Evolutionary conservation across 441 rosid species (phyloP).

Genomic region (Biscutella auriculata): DNA sequence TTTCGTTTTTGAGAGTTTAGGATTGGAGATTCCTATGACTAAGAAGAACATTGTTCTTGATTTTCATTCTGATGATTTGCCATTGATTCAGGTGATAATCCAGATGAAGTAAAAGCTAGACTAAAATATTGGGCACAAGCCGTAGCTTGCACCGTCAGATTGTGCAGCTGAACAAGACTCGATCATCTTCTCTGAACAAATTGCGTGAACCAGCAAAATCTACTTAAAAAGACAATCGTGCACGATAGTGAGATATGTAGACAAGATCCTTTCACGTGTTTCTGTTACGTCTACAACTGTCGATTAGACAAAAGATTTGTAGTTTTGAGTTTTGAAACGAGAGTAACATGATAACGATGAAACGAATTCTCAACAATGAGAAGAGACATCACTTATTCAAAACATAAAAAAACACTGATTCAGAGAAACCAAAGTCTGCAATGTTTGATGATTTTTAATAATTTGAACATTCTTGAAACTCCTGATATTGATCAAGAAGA

Average conservation of each 20-base stretch:
- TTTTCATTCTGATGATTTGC: no score
- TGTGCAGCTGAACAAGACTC: constrained; percentile 51
- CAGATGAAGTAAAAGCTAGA: constrained; percentile 90
- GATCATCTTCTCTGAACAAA: neutral
- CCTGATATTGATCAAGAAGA: constrained; percentile 12
- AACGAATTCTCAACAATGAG: neutral
- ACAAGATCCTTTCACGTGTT: constrained; percentile 7
- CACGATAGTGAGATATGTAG: neutral
- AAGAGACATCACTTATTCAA: neutral
- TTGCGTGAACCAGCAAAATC: neutral
- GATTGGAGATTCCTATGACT: neutral
- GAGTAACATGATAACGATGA: constrained; percentile 6
- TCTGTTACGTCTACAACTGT: constrained; percentile 2
- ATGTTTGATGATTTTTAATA: constrained; percentile 1
- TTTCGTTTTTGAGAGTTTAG: neutral
- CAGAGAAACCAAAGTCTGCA: neutral
- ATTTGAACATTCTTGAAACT: neutral
- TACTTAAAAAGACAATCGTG: neutral
- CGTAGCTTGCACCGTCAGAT: constrained; percentile 72
- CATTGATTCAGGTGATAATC: constrained; percentile 55
- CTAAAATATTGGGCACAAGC: constrained; percentile 93
- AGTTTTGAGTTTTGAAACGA: neutral
- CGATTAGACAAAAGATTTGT: neutral
- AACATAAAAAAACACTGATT: neutral
- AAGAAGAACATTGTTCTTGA: neutral